These are phyloP conservation scores for Kluyveromyces wickerhamii DNA, from an alignment of 805 yeast species.

Conservation along the genomic window DNA sequence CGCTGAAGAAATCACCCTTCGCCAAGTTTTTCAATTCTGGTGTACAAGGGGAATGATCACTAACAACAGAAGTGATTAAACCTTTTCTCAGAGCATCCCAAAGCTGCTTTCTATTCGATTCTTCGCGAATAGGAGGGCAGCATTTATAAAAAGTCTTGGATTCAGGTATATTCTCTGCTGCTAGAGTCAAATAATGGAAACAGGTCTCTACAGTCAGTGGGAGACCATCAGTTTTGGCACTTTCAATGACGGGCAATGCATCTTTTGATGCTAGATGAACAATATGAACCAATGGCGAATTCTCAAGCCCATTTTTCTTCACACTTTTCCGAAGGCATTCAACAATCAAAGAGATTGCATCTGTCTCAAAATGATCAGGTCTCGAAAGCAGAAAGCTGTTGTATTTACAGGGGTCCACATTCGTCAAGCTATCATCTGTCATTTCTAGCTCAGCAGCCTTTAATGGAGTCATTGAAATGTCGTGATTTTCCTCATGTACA, in stretches of 20 bases:
- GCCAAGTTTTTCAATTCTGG: conserved; percentile 79
- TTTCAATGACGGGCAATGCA: conserved; percentile 63
- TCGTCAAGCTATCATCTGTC: conserved; percentile 33
- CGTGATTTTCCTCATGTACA: conserved; percentile 4
- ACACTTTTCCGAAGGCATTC: conserved; percentile 39
- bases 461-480: conserved; percentile 32
- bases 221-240: conserved; percentile 51
- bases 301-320: conserved; percentile 24
- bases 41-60: conserved; percentile 95
- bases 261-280: conserved; percentile 85
- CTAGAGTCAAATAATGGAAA: conserved; percentile 77
- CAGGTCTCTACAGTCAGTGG: conserved; percentile 88
- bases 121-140: conserved; percentile 87
- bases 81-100: conserved; percentile 72
- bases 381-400: conserved; percentile 72
- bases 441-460: conserved; percentile 34
- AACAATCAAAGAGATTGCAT: conserved; percentile 71
- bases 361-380: conserved; percentile 82
- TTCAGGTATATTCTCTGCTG: conserved; percentile 69
- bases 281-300: conserved; percentile 68
- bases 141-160: conserved; percentile 83
- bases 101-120: conserved; percentile 57
- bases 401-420: conserved; percentile 56
- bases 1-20: conserved; percentile 79
- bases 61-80: conserved; percentile 74